Base-by-base conservation (phyloP, 2,329 filamentous ascomycete genomes). In the Aspergillus pseudonomiae region DNA sequence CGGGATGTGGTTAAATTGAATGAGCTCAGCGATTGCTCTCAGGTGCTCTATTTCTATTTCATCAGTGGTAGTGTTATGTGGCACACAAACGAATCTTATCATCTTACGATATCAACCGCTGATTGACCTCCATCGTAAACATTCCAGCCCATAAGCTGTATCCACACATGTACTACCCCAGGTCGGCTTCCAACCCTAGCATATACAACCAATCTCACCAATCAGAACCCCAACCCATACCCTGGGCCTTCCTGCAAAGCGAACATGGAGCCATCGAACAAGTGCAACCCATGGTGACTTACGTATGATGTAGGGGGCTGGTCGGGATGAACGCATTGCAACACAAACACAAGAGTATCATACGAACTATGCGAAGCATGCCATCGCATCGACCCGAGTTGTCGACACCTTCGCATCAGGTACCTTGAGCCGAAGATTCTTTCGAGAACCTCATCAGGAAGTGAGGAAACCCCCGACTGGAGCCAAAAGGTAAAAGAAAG, bases 271-370 rank as follows among this genome's bases (percentile, higher is more conserved):
- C 52, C 52, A 55, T 19, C 11, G n/a, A 39, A 26, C 52, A 39
- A 26, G 52, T 55, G 52, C 34, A 55, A 55, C n/a, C n/a, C 52
- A 19, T 21, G 6, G 39, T 60, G 58, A 53, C 46, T 41, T 36
- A 32, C 19, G 24, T 56, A 61, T 61, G 52, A 61, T 39, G 52
- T 57, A 61, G 59, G 59, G 52, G 59, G 59, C 59, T 48, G 52
- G 21, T 19, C 52, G 45, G 54, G 28, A 55, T 56, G 46, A 53
- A 55, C 52, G 32, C 19, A 54, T 43, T 28, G 28, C 36, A 14
- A 45, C 19, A 26, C 50, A 43, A 26, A 26, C 43, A 46, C 6
- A 30, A 14, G 19, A 53, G 16, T 10, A 48, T 46, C 14, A 26
- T 36, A 55, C 52, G 52, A 55, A 55, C 32, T 36, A 10, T 24